Evolutionary conservation across 202 grass and related monocot species (phyloP).

Genomic region (Saccharum hybrid): DNA sequence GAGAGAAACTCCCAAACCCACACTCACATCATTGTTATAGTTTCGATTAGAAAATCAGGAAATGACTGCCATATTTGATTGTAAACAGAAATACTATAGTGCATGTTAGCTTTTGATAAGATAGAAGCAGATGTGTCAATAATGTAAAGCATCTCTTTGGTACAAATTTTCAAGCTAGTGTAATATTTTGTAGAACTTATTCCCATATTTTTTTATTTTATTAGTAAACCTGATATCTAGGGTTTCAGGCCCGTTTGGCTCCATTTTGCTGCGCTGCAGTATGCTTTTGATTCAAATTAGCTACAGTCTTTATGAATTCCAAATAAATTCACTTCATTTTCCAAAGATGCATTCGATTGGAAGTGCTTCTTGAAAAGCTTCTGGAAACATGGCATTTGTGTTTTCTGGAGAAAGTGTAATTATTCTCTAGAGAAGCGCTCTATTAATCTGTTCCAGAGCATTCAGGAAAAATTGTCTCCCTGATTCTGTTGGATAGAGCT

Average conservation of each 20-base stretch:
- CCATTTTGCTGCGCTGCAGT: not conserved
- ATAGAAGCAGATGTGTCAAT: constrained; percentile 17
- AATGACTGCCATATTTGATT: not conserved
- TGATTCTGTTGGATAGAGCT: not conserved
- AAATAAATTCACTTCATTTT: constrained; percentile 1
- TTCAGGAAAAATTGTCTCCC: not conserved
- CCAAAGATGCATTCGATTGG: not conserved
- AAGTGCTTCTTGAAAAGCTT: not conserved
- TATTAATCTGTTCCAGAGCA: constrained; percentile 23
- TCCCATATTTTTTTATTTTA: not conserved
- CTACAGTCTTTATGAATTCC: not conserved
- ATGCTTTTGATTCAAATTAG: not conserved
- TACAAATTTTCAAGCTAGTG: constrained; percentile 25
- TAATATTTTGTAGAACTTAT: constrained; percentile 7
- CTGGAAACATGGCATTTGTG: not conserved
- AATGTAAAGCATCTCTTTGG: not conserved
- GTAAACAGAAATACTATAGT: constrained; percentile 16
- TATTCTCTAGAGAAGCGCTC: not conserved
- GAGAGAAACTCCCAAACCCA: not conserved
- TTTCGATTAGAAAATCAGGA: constrained; percentile 26
- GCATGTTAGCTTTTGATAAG: constrained; percentile 8
- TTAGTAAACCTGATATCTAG: constrained; percentile 10
- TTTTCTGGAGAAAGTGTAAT: constrained; percentile 1
- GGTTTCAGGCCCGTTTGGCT: not conserved
- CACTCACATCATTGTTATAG: not conserved